Base-by-base conservation (phyloP, 768 basidiomycete species). In the Asterophora parasitica region DNA sequence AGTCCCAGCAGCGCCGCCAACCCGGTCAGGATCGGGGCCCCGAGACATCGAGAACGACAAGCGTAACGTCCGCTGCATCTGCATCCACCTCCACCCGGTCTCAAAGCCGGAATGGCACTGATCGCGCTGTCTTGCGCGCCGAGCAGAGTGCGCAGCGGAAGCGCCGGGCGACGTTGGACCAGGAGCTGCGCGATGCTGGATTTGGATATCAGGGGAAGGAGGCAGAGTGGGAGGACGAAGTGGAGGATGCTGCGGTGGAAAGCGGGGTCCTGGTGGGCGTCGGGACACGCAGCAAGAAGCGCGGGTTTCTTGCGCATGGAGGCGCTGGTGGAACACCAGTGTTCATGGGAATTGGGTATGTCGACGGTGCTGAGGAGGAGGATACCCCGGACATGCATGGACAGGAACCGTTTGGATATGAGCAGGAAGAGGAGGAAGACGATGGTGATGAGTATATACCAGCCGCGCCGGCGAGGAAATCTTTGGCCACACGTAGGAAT, bases 251-350 rank as follows among this genome's bases (percentile, higher is more conserved):
- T n/a, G 75, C 70, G n/a, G 48, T 67, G 15, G 81, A 85, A 1
- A 73, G 69, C 48, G 75, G 72, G 17, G 66, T 78, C 11, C 72
- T 80, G 10, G 62, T 70, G 1, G 83, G 76, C 13, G 72, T 77
- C 2, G 85, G 85, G 9, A 77, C 70, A 33, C 71, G 70, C 58
- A 77, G 72, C 42, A 78, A 73, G 55, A 69, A 64, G 13, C 66
- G 60, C 4, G 83, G 85, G 1, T 91, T 88, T 52, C 67, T 89
- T 16, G 82, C 85, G 3, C 82, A 79, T 56, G 88, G 88, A 10
- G 88, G 88, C 0, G 86, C 76, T 8, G 86, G 82, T 17, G 88
- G 88, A 0, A 49, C 59, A 1, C 82, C 87, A 1, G 82, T 91
- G 9, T 79, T 81, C 49, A 82, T 88, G 79, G 83, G 81, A 7